Percentiles rank a stretch among this genome's conserved stretches.
Conservation (phyloP, 2,329 filamentous ascomycete genomes). For the Myriosclerotinia curreyana region DNA sequence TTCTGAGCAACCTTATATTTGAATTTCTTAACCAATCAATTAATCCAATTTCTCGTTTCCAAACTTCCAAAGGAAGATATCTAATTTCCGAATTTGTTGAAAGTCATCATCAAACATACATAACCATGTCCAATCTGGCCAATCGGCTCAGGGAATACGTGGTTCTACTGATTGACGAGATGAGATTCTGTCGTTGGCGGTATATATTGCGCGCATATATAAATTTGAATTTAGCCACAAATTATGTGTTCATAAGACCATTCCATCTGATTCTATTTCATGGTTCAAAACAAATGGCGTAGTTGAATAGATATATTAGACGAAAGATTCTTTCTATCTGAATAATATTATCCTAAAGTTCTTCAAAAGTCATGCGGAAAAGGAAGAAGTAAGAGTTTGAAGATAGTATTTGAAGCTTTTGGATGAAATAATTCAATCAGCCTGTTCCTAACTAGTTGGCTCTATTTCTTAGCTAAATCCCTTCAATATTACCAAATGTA, state of each 20-base stretch:
- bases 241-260: slow-evolving; percentile 1
- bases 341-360: not conserved
- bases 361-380: slow-evolving; percentile 1
- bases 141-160: slow-evolving; percentile 1
- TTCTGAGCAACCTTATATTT: not conserved
- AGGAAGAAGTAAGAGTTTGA: not conserved
- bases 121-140: not conserved
- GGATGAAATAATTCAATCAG: not conserved
- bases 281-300: slow-evolving; percentile 2
- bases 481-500: not conserved
- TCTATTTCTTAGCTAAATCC: too few relatives aligned
- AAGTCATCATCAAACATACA: slow-evolving; percentile 1
- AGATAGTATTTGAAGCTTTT: too few relatives aligned
- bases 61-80: not conserved
- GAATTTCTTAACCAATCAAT: not conserved
- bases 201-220: slow-evolving; percentile 12
- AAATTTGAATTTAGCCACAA: slow-evolving; percentile 8
- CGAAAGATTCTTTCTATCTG: not conserved
- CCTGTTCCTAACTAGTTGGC: too few relatives aligned
- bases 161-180: not conserved
- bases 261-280: slow-evolving; percentile 5
- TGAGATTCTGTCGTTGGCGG: not conserved
- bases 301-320: slow-evolving; percentile 1
- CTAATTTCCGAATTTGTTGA: slow-evolving; percentile 11
- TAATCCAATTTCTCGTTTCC: not conserved